Percentiles rank a stretch among this genome's conserved stretches.
Evolutionary conservation across 371 early-diverging fungal species (phyloP).

Genomic region (Mortierella sp.): DNA sequence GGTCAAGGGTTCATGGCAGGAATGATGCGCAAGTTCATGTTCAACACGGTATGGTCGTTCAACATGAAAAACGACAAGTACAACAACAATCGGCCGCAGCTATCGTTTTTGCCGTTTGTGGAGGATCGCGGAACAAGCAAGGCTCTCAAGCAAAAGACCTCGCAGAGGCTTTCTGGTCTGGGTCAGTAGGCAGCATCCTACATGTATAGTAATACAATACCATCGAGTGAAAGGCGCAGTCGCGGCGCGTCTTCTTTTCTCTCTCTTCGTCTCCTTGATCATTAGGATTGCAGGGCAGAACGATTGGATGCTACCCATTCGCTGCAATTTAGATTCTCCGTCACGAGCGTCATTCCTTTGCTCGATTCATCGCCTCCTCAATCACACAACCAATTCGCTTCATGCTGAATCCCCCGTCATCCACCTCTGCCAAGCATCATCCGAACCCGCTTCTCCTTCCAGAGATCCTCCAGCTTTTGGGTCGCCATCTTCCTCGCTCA

Average conservation of each 20-base stretch:
- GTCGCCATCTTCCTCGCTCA: slow-evolving; percentile 5
- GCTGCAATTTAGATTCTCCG: too few species aligned
- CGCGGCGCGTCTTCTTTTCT: too few species aligned
- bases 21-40: slow-evolving; percentile 33
- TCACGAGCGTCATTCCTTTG: background rate
- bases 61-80: slow-evolving; percentile 38
- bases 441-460: slow-evolving; percentile 1
- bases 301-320: too few species aligned
- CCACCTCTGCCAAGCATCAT: too few species aligned
- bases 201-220: too few species aligned
- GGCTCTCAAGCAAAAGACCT: slow-evolving; percentile 37
- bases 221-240: too few species aligned
- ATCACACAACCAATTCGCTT: too few species aligned
- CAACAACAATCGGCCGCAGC: slow-evolving; percentile 45
- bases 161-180: background rate
- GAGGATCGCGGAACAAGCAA: slow-evolving; percentile 35
- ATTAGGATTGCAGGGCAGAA: too few species aligned
- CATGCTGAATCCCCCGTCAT: background rate
- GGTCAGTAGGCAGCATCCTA: too few species aligned
- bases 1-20: slow-evolving; percentile 29
- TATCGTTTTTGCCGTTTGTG: slow-evolving; percentile 45
- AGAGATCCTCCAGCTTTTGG: slow-evolving; percentile 1
- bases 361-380: background rate
- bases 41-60: slow-evolving; percentile 32
- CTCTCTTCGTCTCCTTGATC: too few species aligned